Evolutionary conservation across 2,329 filamentous ascomycete species (phyloP), one percentile per base, ranked within the genome.

Genomic region (Chaetomium strumarium): DNA sequence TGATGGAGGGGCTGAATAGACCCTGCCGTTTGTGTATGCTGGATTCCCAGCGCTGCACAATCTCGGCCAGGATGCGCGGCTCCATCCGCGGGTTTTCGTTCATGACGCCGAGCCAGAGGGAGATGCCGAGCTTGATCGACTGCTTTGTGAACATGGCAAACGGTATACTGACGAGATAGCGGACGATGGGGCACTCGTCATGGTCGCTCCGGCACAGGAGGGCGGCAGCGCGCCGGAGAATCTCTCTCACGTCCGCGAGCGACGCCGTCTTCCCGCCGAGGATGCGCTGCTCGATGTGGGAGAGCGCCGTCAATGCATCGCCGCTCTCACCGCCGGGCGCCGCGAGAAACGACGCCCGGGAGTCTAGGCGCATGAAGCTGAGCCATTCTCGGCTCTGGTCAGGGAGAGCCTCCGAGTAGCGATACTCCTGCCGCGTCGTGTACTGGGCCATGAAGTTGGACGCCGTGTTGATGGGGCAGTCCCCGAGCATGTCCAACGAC

Each of bases 381-480:
- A 86, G 71, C 72, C 86, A 80, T 64, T 86, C 83, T 54, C 78
- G 75, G 54, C 85, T 83, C 55, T 84, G 81, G 53, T 86, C 84
- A 1, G 85, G 82, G 36, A 87, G 72, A 2, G 83, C 80, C 66
- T 96, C 90, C 11, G 90, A 83, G 64, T 92, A 92, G 52, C 91
- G 84, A 68, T 99, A 99, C 65, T 96, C 91, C 67, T 99, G 95
- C 36, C 93, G 86, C 24, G 90, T 95, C 3, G 92, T 97, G 67
- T 99, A 99, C 65, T 99, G 92, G 1, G 93, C 90, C 65, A 99
- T 83, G 63, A 99, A 96, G 66, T 97, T 92, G 2, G 93, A 97
- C 0, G 89, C 90, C 11, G 91, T 90, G 66, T 97, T 96, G 67
- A 96, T 85, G 57, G 82, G 82, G 49, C 82, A 81, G 44, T 85